phyloP scores from a whole-genome alignment of 768 basidiomycete genomes.

The Suillus discolor region DNA sequence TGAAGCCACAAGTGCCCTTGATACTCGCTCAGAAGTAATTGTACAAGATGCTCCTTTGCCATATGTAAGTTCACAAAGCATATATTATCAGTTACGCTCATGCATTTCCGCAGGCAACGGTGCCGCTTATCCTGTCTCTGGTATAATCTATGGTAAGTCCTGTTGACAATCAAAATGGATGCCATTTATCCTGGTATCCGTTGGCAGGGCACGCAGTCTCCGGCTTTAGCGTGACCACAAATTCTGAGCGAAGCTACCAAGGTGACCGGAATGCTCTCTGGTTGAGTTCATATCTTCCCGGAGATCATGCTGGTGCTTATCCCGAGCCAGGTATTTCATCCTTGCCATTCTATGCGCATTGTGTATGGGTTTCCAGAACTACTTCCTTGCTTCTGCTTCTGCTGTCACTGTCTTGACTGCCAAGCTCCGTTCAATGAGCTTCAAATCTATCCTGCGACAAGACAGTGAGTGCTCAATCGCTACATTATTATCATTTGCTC shows the following conservation, averaged over 20 bases:
- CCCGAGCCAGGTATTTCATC: conserved; percentile 36
- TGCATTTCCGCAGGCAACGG: conserved; percentile 17
- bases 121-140: conserved; percentile 32
- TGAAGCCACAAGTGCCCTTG: conserved; percentile 51
- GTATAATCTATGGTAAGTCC: conserved; percentile 35
- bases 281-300: conserved; percentile 24
- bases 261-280: conserved; percentile 4
- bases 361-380: conserved; percentile 40
- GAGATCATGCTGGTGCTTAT: conserved; percentile 33
- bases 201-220: background rate
- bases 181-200: background rate
- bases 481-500: background rate
- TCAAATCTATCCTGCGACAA: conserved; percentile 45
- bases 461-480: conserved; percentile 38
- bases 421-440: conserved; percentile 40
- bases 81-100: background rate
- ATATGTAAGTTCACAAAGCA: conserved; percentile 20
- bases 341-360: conserved; percentile 38
- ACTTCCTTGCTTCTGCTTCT: conserved; percentile 32
- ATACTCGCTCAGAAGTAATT: conserved; percentile 52
- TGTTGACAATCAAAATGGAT: background rate
- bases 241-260: background rate
- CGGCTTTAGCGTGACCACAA: conserved; percentile 14
- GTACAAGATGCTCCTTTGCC: conserved; percentile 50
- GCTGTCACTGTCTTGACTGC: conserved; percentile 41